Evolutionary conservation across 306 rosid species (phyloP), one percentile per base, ranked within the genome.

Genomic region (Prosopis cineraria): DNA sequence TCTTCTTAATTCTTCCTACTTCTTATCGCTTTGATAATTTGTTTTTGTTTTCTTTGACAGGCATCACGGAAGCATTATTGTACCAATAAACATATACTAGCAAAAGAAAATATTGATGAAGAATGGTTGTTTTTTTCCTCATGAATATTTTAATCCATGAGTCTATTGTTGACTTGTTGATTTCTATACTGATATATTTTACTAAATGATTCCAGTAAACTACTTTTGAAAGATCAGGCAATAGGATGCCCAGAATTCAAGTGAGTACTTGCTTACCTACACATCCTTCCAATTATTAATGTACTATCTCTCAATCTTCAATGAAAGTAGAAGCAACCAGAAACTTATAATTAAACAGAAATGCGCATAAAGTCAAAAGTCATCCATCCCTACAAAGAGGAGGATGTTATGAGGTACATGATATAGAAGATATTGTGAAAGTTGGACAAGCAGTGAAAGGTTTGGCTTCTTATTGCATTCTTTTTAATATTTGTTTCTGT

Each of bases 11-110:
- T 16, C 52, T 20, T 52, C 27, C 25, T 20, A 52, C 8, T 20
- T 7, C 59, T 52, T 20, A 20, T 52, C 59, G 9, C 59, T 71
- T 68, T 78, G 68, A 78, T 56, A 52, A 66, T 67, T 63, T 78
- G 4, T 43, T 24, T 65, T 31, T 40, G 63, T 39, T 29, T 62
- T 72, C 78, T 65, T 73, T 86, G 29, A 74, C 88, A 92, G 98
- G 98, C 91, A 22, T 92, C 97, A 3, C 86, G 97, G 82, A 94
- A 89, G 80, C 97, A 92, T 89, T 90, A 88, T 81, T 94, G 98
- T 85, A 94, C 98, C 78, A 94, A 94, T 84, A 78, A 87, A 56
- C 70, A 83, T 80, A 76, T 89, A 76, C 80, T 68, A 24, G 95
- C 89, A 75, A 90, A 81, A 71, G 90, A 89, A 58, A 94, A 85